Evolutionary conservation across 352 stramenopile species (phyloP).

Genomic region (Phytopythium helicoides): DNA sequence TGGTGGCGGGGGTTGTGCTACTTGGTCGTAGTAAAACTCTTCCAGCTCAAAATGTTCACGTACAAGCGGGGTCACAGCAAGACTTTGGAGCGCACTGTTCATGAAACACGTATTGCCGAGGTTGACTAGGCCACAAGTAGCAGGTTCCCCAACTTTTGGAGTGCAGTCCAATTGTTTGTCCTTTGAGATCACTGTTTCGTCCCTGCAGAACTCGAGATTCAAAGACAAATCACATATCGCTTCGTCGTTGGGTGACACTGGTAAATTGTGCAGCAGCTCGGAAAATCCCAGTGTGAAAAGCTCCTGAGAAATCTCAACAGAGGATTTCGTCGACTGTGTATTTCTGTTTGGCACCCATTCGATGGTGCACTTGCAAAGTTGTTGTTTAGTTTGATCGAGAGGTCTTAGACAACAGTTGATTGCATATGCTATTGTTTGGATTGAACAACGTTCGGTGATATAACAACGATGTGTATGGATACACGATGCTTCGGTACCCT

Average conservation of each 20-base stretch:
- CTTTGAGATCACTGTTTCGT: not conserved
- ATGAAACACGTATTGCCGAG: constrained; percentile 85
- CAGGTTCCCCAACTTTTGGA: not conserved
- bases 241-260: not conserved
- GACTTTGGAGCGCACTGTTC: constrained; percentile 84
- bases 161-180: not conserved
- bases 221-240: constrained; percentile 1
- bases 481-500: not conserved
- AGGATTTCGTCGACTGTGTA: too few relatives aligned
- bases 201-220: not conserved
- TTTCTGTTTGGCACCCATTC: not conserved
- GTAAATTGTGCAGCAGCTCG: constrained; percentile 9
- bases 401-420: too few relatives aligned
- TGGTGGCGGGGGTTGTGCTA: constrained; percentile 49
- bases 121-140: constrained; percentile 41
- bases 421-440: constrained; percentile 8
- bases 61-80: constrained; percentile 90
- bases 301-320: constrained; percentile 7
- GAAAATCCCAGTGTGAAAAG: constrained; percentile 5
- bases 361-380: not conserved
- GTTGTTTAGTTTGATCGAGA: too few relatives aligned
- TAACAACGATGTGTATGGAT: not conserved
- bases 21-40: constrained; percentile 87
- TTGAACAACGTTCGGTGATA: not conserved
- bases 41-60: constrained; percentile 88